These are phyloP conservation scores for Monosporozyma aerobia DNA, from an alignment of 805 yeast species.

Conservation along the genomic window DNA sequence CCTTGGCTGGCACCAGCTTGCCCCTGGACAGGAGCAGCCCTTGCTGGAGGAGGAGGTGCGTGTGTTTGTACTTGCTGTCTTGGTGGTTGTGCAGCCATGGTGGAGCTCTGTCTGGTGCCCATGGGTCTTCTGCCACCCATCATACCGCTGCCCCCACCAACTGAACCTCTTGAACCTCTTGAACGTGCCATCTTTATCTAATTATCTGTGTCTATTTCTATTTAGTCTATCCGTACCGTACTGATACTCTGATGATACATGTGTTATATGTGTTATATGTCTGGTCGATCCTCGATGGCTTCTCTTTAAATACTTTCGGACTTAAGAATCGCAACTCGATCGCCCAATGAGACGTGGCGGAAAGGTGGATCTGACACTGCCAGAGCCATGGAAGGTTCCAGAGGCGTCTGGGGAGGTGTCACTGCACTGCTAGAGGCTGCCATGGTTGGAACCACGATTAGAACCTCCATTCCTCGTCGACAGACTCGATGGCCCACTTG, in stretches of 20 bases:
- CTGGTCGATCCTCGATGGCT: background rate
- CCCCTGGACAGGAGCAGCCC: constrained; percentile 6
- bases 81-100: constrained; percentile 56
- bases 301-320: background rate
- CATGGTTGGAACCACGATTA: constrained; percentile 22
- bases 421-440: too few relatives aligned
- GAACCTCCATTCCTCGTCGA: constrained; percentile 81
- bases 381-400: too few relatives aligned
- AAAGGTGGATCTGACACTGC: background rate
- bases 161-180: constrained; percentile 10
- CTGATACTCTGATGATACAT: background rate
- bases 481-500: constrained; percentile 91
- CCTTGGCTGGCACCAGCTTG: constrained; percentile 45
- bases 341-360: background rate
- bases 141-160: background rate
- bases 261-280: background rate
- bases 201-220: too few relatives aligned
- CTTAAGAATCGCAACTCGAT: background rate
- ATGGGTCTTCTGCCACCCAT: constrained; percentile 35
- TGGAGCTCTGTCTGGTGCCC: constrained; percentile 53
- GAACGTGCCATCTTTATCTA: constrained; percentile 35
- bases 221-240: background rate
- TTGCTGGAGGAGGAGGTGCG: constrained; percentile 33
- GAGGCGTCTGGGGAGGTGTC: too few relatives aligned
- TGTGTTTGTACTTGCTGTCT: constrained; percentile 44